Evolutionary conservation across 176 grass and related monocot species (phyloP), one percentile per base, ranked within the genome.

Genomic region (Poa pratensis): DNA sequence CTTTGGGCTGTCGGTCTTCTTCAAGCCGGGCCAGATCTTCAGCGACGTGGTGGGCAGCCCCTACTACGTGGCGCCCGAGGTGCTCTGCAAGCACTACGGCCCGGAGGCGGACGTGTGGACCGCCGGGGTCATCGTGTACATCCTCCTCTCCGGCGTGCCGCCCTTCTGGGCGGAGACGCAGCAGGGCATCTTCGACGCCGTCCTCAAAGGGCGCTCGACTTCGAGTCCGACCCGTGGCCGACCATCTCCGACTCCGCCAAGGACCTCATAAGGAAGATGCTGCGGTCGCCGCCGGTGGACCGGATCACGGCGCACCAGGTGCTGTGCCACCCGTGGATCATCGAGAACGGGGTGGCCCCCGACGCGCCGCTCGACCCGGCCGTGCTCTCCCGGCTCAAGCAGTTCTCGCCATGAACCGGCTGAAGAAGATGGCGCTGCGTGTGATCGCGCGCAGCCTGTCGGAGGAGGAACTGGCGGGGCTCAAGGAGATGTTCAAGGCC

Each of bases 131-230:
- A 94, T 94, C 75, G 11, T 94, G 57, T 94, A 94, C 82, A 94
- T 94, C 83, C 84, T 94, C 5, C 76, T 94, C 16, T 88, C 90
- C 76, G 93, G 90, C 0, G 93, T 94, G 37, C 93, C 90, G 7
- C 93, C 93, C 3, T 92, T 94, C 87, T 94, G 92, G 93, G 90
- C 90, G 0, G 93, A 94, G 42, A 94, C 93, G 67, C 87, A 94
- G 84, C 90, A 94, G 83, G 93, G 93, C 42, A 92, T 94, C 72
- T 94, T 94, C 78, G 93, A 92, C 69, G 82, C 93, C 8, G 90
- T 94, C 7, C 83, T 94, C 28, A 86, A 55, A 30, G 87, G 93
- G 18, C 72, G 20, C 61, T 94, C 74, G 93, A 94, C 81, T 94
- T 94, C 73, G 87, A 92, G 0, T 83, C 79, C 1, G 93, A 94